Base-by-base conservation (phyloP, 768 basidiomycete genomes). In the Boletellus ananiceps region DNA sequence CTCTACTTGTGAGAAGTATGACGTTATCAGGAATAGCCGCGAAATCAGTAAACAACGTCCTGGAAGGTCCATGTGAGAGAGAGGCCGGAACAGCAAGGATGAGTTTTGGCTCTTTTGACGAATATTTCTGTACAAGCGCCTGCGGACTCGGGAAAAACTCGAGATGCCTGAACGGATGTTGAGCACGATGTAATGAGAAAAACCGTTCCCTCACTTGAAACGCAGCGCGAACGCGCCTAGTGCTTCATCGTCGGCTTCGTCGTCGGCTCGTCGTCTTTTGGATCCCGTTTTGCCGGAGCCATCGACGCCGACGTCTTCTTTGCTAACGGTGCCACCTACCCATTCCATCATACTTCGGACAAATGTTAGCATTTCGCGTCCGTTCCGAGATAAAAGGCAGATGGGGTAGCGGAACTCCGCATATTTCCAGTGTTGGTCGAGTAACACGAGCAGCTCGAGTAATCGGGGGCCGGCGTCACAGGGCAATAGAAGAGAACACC, bases 271-370 rank as follows among this genome's bases (percentile, higher is more conserved):
- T 54, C 81, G 77, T 50, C 73, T 71, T 45, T 74, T 71, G 36
- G 78, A 75, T 34, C 78, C 74, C 16, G 75, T 75, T 40, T 76
- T 75, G 29, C 78, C 74, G 23, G 74, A 75, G 7, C 79, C 82
- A 27, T 88, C 86, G 63, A 88, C 90, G 2, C 90, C 86, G 1
- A 90, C 87, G 53, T 95, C 93, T 59, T 93, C 91, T 61, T 92
- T 92, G 58, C 85, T 90, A 46, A 96, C 84, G 13, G 90, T 93
- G 1, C 96, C 95, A 9, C 96, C 96, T 54, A 99, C 82, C 93
- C 94, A 98, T 65, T 98, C 96, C 81, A 96, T 95, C 88, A 98
- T 87, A 74, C 90, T 94, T 50, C 93, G 74, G 23, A 96, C 90
- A 61, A 93, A 92, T 1, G 88, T 86, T 32, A 96, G 69, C 86